Conservation (phyloP, 495 filamentous ascomycete species). For the Penicillium manginii region DNA sequence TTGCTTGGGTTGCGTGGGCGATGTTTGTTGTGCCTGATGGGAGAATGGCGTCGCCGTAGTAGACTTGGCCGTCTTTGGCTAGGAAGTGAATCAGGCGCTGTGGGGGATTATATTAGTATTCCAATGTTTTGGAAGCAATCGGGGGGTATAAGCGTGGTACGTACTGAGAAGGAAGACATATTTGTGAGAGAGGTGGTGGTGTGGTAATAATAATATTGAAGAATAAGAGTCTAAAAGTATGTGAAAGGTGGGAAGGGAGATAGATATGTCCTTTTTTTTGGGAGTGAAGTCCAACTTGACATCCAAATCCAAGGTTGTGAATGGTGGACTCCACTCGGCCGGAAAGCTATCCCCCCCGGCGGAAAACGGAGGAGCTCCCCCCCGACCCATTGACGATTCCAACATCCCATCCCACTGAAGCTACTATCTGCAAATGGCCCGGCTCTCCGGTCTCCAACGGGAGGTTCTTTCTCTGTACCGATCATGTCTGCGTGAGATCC, state of each 20-base stretch:
- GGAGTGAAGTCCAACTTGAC: not conserved
- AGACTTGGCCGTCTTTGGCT: constrained; percentile 71
- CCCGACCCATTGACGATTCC: constrained; percentile 8
- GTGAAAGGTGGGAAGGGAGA: not conserved
- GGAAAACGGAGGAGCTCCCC: constrained; percentile 27
- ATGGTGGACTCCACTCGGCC: constrained; percentile 2
- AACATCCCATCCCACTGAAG: not conserved
- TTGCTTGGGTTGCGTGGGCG: constrained; percentile 65
- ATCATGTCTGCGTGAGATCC: constrained; percentile 76
- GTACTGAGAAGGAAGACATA: constrained; percentile 23
- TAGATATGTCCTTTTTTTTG: too few relatives aligned
- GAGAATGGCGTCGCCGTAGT: constrained; percentile 85
- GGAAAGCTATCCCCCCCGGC: constrained; percentile 27
- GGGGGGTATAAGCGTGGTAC: too few relatives aligned
- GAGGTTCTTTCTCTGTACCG: constrained; percentile 88
- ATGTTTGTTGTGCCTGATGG: constrained; percentile 69
- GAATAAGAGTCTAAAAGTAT: too few relatives aligned
- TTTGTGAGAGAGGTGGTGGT: not conserved
- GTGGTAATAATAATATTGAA: not conserved
- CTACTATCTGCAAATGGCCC: constrained; percentile 33
- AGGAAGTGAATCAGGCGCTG: constrained; percentile 82
- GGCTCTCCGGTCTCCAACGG: constrained; percentile 86
- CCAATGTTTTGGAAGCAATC: not conserved
- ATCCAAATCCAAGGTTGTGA: not conserved
- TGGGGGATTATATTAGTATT: constrained; percentile 5